Evolutionary conservation across 2,329 filamentous ascomycete species (phyloP).

Genomic region (Neonectria punicea): DNA sequence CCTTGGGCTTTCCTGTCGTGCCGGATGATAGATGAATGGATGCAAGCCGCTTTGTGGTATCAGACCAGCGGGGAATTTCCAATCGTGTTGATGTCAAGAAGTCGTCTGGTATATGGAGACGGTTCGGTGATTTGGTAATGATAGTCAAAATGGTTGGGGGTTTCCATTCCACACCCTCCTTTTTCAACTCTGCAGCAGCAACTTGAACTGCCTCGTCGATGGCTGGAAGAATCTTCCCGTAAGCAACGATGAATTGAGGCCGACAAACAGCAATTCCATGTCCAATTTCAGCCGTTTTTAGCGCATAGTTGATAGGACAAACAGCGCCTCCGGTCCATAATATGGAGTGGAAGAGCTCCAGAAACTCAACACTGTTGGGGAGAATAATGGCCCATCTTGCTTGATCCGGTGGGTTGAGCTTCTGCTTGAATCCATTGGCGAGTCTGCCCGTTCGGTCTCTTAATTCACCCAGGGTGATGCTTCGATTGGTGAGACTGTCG

Average conservation of each 20-base stretch:
- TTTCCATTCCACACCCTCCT: constrained; percentile 46
- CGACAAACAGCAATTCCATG: constrained; percentile 55
- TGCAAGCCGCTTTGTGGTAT: constrained; percentile 49
- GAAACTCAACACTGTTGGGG: constrained; percentile 57
- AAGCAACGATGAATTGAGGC: constrained; percentile 54
- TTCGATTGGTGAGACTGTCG: constrained; percentile 57
- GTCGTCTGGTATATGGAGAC: constrained; percentile 47
- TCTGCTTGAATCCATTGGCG: constrained; percentile 50
- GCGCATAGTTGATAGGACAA: constrained; percentile 53
- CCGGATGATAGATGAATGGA: constrained; percentile 61
- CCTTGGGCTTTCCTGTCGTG: constrained; percentile 84
- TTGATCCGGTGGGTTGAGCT: constrained; percentile 48
- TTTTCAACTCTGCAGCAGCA: constrained; percentile 41
- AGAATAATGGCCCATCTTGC: constrained; percentile 55
- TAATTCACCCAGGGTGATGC: constrained; percentile 55
- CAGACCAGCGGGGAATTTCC: constrained; percentile 48
- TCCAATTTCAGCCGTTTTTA: constrained; percentile 52
- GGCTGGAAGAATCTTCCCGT: constrained; percentile 45
- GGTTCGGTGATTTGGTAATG: constrained; percentile 37
- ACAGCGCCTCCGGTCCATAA: constrained; percentile 53
- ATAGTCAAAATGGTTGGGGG: constrained; percentile 50
- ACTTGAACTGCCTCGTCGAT: constrained; percentile 48
- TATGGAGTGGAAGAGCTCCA: constrained; percentile 55
- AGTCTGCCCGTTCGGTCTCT: constrained; percentile 53
- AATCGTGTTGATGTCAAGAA: constrained; percentile 46